Conservation (phyloP, 108 stramenopile genomes). For the Stephanodiscus triporus region DNA sequence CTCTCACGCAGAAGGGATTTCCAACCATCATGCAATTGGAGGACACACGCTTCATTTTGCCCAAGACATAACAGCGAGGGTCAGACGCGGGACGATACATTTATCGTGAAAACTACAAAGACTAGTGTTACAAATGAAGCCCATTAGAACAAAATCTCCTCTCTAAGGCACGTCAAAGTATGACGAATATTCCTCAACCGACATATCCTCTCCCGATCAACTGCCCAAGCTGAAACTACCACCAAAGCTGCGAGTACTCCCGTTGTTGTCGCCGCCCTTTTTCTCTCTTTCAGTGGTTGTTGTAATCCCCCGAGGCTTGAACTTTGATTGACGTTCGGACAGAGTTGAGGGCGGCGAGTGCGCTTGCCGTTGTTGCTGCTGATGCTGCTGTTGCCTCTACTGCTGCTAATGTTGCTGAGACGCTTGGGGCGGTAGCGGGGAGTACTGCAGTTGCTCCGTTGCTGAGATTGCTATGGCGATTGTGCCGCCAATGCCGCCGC, state of each 20-base stretch:
- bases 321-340: neutral
- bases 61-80: no score
- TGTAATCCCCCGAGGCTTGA: neutral
- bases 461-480: neutral
- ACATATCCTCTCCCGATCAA: neutral
- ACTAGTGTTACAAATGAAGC: neutral
- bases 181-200: constrained; percentile 8
- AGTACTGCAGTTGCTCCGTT: neutral
- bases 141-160: no score
- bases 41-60: no score
- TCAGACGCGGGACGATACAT: no score
- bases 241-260: neutral
- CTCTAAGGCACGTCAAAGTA: neutral
- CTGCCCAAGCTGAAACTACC: neutral
- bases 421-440: neutral
- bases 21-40: no score
- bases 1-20: no score
- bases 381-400: neutral
- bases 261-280: neutral
- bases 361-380: neutral
- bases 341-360: neutral
- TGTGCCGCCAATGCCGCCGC: neutral
- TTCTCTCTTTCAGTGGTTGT: neutral
- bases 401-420: neutral
- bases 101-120: no score